phyloP scores from a whole-genome alignment of 2,329 filamentous ascomycete genomes.

The Fusarium continuum region DNA sequence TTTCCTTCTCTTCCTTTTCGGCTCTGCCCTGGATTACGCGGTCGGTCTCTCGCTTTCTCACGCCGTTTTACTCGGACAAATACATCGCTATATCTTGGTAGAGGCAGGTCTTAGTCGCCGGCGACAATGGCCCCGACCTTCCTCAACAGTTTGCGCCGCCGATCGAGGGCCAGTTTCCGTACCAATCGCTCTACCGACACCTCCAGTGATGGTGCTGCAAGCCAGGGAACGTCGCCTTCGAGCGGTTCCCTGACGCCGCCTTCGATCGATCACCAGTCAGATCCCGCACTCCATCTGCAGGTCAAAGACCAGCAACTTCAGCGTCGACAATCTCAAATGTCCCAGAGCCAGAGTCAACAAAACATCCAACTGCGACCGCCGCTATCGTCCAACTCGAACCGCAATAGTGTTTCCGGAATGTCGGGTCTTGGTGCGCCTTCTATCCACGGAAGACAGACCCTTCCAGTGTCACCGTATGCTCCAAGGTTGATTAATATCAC shows the following conservation, averaged over 20 bases:
- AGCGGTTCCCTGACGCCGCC: conserved; percentile 80
- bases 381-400: conserved; percentile 58
- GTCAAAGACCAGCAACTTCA: conserved; percentile 55
- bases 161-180: conserved; percentile 78
- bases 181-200: conserved; percentile 70
- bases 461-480: conserved; percentile 79
- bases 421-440: conserved; percentile 66
- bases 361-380: conserved; percentile 49
- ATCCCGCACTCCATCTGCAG: conserved; percentile 70
- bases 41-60: conserved; percentile 9
- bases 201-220: conserved; percentile 66
- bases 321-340: conserved; percentile 27
- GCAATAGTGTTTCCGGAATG: conserved; percentile 72
- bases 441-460: conserved; percentile 62
- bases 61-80: conserved; percentile 9
- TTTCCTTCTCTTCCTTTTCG: not conserved
- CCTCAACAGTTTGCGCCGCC: conserved; percentile 76
- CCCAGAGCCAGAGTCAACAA: conserved; percentile 37
- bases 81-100: conserved; percentile 10
- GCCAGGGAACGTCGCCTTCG: conserved; percentile 68
- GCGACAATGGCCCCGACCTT: conserved; percentile 69
- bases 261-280: conserved; percentile 72
- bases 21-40: conserved; percentile 1
- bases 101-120: conserved; percentile 33
- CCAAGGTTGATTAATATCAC: conserved; percentile 81